phyloP scores from a whole-genome alignment of 352 stramenopile species.

The Phytophthora crassamura region DNA sequence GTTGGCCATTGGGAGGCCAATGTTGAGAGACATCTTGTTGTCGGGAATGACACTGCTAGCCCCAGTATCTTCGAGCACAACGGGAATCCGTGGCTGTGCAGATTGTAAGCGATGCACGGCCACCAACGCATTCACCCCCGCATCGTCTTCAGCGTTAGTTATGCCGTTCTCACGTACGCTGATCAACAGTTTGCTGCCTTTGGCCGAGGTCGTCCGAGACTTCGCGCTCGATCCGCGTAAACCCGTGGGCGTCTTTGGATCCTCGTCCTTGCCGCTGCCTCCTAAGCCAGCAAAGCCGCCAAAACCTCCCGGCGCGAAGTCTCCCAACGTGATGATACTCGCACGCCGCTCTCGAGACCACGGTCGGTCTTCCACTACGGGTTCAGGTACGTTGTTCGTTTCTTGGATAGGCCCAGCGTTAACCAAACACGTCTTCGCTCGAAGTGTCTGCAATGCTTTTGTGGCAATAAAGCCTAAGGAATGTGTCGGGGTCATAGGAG shows the following conservation, averaged over 20 bases:
- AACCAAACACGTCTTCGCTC: conserved; percentile 17
- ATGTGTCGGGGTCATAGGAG: neutral
- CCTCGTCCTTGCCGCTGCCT: conserved; percentile 3
- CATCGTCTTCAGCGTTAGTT: conserved; percentile 6
- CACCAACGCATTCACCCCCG: conserved; percentile 19
- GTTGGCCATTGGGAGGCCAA: conserved; percentile 1
- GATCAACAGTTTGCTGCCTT: conserved; percentile 1
- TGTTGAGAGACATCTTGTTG: conserved; percentile 6
- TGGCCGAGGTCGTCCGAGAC: conserved; percentile 26
- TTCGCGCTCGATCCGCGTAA: conserved; percentile 29
- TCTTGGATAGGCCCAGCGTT: conserved; percentile 4
- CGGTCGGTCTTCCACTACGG: conserved; percentile 5
- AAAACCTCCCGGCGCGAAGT: conserved; percentile 28
- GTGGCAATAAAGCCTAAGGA: conserved; percentile 27
- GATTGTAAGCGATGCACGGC: conserved; percentile 23
- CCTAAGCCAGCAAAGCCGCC: conserved; percentile 4
- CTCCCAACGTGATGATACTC: conserved; percentile 39
- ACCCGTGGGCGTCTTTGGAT: conserved; percentile 9
- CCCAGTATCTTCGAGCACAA: conserved; percentile 18
- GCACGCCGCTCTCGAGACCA: conserved; percentile 25
- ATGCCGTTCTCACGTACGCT: conserved; percentile 14
- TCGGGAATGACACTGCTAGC: neutral
- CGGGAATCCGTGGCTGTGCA: conserved; percentile 16
- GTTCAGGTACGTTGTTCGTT: neutral
- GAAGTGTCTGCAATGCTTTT: conserved; percentile 28